Conservation (phyloP, 805 yeast genomes). For the Maudiozyma pseudohumilis region DNA sequence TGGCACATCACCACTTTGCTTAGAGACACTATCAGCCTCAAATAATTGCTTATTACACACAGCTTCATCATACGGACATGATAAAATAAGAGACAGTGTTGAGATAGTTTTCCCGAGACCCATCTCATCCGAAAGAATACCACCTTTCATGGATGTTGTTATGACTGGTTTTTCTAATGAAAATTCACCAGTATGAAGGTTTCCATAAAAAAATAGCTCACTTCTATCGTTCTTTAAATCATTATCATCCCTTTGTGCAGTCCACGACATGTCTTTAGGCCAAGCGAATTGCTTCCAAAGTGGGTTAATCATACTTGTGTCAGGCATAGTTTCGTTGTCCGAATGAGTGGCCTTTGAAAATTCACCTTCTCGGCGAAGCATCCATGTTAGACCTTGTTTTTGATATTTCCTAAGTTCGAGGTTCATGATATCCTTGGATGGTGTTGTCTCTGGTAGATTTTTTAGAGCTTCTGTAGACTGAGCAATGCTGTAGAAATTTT, state of each 20-base stretch:
- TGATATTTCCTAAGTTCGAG: constrained; percentile 67
- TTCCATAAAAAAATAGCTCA: constrained; percentile 51
- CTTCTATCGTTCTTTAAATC: neutral
- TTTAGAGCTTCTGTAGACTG: constrained; percentile 50
- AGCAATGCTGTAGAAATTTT: constrained; percentile 62
- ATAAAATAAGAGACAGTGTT: constrained; percentile 59
- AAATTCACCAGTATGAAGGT: constrained; percentile 71
- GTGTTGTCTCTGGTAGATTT: constrained; percentile 54
- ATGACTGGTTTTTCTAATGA: constrained; percentile 58
- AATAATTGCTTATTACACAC: constrained; percentile 8
- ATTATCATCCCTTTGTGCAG: constrained; percentile 16
- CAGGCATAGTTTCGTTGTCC: constrained; percentile 25
- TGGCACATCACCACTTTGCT: constrained; percentile 12
- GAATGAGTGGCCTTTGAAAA: constrained; percentile 24
- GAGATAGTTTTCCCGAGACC: constrained; percentile 92
- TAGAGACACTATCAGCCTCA: constrained; percentile 3
- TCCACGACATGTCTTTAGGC: constrained; percentile 48
- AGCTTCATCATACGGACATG: constrained; percentile 45
- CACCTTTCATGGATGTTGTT: constrained; percentile 57
- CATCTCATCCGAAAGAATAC: constrained; percentile 93
- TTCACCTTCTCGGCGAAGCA: constrained; percentile 71
- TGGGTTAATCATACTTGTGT: constrained; percentile 62
- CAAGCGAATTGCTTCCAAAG: constrained; percentile 72
- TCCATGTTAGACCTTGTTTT: constrained; percentile 79
- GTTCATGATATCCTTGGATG: constrained; percentile 39